These are phyloP conservation scores for Phytophthora fragariaefolia DNA, from an alignment of 352 stramenopile species.

Conservation along the genomic window DNA sequence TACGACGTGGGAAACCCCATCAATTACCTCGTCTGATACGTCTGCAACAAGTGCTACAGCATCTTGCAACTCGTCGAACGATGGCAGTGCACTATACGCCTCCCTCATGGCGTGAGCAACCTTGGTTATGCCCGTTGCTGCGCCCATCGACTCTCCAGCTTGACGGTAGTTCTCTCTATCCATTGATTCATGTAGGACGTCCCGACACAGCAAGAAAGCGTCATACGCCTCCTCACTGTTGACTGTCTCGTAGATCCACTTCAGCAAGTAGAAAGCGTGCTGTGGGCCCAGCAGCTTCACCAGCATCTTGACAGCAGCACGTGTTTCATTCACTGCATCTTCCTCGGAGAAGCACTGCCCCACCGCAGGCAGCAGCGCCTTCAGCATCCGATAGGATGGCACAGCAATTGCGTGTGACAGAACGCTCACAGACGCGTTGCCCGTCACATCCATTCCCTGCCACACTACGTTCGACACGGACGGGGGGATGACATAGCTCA, in stretches of 20 bases:
- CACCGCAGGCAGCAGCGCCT: conserved; percentile 54
- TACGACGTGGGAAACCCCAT: conserved; percentile 35
- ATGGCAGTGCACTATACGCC: conserved; percentile 64
- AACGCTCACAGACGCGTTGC: conserved; percentile 62
- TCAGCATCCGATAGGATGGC: conserved; percentile 69
- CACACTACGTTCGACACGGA: conserved; percentile 69
- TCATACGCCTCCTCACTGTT: conserved; percentile 82
- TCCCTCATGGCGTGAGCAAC: conserved; percentile 54
- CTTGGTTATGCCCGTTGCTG: conserved; percentile 51
- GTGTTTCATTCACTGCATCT: conserved; percentile 57
- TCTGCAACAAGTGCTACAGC: conserved; percentile 60
- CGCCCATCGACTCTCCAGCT: conserved; percentile 46
- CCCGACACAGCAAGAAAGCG: conserved; percentile 67
- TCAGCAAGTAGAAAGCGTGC: conserved; percentile 77
- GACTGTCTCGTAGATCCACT: conserved; percentile 73
- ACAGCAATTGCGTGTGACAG: conserved; percentile 74
- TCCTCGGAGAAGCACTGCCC: conserved; percentile 56
- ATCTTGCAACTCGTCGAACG: conserved; percentile 70
- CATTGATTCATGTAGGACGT: conserved; percentile 66
- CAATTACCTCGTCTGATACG: conserved; percentile 65
- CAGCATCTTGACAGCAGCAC: conserved; percentile 55
- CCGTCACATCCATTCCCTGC: conserved; percentile 65
- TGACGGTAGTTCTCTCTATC: conserved; percentile 70
- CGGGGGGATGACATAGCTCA: conserved; percentile 60
- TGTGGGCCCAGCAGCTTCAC: conserved; percentile 69